Conservation (phyloP, 208 protist species). For the Crithidia fasciculata region DNA sequence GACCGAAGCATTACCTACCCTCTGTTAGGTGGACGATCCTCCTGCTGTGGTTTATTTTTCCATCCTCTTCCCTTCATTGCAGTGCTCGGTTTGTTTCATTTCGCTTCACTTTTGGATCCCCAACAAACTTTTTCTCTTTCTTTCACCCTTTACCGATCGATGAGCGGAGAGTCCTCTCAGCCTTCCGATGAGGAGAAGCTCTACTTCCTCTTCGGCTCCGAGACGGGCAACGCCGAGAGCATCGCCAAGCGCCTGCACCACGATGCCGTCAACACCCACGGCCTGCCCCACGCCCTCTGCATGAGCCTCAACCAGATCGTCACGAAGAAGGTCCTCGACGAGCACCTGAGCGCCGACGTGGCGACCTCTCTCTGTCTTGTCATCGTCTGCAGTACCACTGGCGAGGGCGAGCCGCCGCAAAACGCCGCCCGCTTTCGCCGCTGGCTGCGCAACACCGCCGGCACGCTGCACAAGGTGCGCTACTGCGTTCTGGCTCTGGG, state of each 20-base stretch:
- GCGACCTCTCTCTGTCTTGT: conserved; percentile 43
- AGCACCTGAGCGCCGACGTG: conserved; percentile 25
- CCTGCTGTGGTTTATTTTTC: no score
- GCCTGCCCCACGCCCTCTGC: conserved; percentile 28
- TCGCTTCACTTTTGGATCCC: no score
- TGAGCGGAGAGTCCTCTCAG: conserved; percentile 18
- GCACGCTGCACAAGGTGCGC: conserved; percentile 37
- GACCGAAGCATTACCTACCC: no score
- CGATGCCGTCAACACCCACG: conserved; percentile 36
- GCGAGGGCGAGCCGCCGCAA: conserved; percentile 79
- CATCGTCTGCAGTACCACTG: conserved; percentile 79
- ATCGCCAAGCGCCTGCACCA: conserved; percentile 63
- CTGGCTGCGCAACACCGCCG: conserved; percentile 56
- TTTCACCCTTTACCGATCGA: neutral
- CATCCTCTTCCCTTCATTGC: no score
- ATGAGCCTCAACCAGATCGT: conserved; percentile 51
- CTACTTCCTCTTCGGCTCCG: conserved; percentile 65
- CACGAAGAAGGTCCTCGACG: conserved; percentile 43
- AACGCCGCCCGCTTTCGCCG: conserved; percentile 70
- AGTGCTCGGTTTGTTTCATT: no score
- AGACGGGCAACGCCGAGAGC: conserved; percentile 72
- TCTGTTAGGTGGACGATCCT: no score
- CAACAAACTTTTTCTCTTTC: no score
- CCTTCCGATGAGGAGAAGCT: conserved; percentile 23
- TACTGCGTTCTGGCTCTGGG: conserved; percentile 76